Evolutionary conservation across 164 flowering plant genomes (phyloP), one percentile per base, ranked within the genome.

Genomic region (Nymphaea thermarum): DNA sequence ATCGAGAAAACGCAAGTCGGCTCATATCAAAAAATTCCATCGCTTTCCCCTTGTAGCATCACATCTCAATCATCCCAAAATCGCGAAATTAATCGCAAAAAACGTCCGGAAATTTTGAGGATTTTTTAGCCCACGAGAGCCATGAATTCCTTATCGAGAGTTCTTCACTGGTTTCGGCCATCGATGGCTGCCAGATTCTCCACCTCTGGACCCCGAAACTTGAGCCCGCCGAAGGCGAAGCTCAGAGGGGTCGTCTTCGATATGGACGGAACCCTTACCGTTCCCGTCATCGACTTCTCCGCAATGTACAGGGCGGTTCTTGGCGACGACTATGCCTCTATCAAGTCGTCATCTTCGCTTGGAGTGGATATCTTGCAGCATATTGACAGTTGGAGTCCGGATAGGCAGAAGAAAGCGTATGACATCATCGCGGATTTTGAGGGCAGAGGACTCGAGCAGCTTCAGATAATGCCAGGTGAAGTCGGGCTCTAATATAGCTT

Each of bases 201-300:
- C 62, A 43, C 72, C 45, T 55, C n/a, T 47, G 60, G 15, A 8
- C 4, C 11, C 51, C 14, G 5, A 4, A 15, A 4, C 43, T 36
- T 10, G 5, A 61, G 61, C 15, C 57, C 55, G 55, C 55, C 55
- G 55, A 78, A 71, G 73, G 60, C 70, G 43, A 74, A 82, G 69
- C 78, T 93, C 8, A 69, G 86, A 16, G 98, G 98, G 51, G 91
- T 93, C 61, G 97, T 93, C 3, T 93, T 93, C 75, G 98, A 93
- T 87, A 93, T 93, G 97, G 98, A 93, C 81, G 98, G 97, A 60
- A 93, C 98, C 71, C 84, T 93, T 14, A 93, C 98, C 1, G 91
- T 93, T 43, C 97, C 97, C 51, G 97, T 76, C 60, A 93, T 93
- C 68, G 91, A 93, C 67, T 93, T 93, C 69, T 70, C 82, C 10